A percentile compares a stretch with the other conserved stretches of the same genome.
Conservation (phyloP, 2,329 filamentous ascomycete genomes). For the Fusarium succisae region DNA sequence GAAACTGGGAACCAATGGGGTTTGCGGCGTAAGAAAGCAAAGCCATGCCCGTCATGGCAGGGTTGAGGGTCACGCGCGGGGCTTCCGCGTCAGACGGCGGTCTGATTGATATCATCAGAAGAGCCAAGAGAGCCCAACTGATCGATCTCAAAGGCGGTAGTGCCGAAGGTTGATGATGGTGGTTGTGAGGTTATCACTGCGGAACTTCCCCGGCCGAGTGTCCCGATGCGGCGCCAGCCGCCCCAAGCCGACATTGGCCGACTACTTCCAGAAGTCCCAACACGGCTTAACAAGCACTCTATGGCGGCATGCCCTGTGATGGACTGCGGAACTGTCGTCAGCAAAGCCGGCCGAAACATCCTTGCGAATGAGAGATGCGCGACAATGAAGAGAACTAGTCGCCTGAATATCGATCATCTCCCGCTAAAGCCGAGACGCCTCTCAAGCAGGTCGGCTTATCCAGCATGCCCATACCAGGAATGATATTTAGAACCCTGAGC, state of each 20-base stretch:
- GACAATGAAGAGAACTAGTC: conserved; percentile 16
- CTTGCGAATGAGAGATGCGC: conserved; percentile 9
- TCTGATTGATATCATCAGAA: conserved; percentile 42
- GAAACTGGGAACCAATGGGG: conserved; percentile 31
- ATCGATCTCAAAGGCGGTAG: conserved; percentile 33
- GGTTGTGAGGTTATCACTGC: conserved; percentile 38
- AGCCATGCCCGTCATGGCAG: conserved; percentile 34
- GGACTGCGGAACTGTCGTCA: conserved; percentile 33
- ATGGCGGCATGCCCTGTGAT: conserved; percentile 12
- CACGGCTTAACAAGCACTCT: conserved; percentile 28
- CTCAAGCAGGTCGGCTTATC: conserved; percentile 22
- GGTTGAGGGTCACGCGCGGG: conserved; percentile 38
- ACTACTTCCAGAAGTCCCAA: conserved; percentile 11
- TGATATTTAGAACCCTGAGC: conserved; percentile 26
- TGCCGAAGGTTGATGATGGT: conserved; percentile 34
- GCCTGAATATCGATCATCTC: conserved; percentile 2
- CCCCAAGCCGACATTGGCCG: conserved; percentile 54
- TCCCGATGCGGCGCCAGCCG: conserved; percentile 49
- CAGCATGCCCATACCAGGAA: conserved; percentile 4
- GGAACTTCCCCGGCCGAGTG: conserved; percentile 44
- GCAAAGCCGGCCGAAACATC: conserved; percentile 24
- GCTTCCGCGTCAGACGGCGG: conserved; percentile 37
- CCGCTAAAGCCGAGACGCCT: conserved; percentile 34
- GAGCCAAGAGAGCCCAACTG: conserved; percentile 24
- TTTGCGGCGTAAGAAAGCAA: conserved; percentile 32